Evolutionary conservation across 352 stramenopile species (phyloP), one percentile per base, ranked within the genome.

Genomic region (Globisporangium lucens): DNA sequence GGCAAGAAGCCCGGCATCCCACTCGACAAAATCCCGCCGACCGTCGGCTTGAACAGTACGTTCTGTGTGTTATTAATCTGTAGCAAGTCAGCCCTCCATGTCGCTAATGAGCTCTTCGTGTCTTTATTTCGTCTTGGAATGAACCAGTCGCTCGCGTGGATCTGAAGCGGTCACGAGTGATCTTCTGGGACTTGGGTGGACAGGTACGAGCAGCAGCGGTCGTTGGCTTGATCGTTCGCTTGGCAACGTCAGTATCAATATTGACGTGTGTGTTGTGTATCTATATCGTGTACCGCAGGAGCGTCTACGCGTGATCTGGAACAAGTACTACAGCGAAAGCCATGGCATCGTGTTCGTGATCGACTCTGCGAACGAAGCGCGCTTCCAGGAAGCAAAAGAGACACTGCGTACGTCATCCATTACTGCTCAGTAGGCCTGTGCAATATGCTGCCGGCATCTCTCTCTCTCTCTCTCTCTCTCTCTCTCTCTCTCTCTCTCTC

Each of bases 321-420:
- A 96, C 74, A 97, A 97, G 71, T 98, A 98, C 68, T 98, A 98
- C 75, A 93, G 86, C 46, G 90, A 97, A 70, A 95, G 91, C 56
- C 89, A 98, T 70, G 92, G 87, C 46, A 80, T 98, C 41, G 84
- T 98, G 57, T 98, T 97, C 64, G 89, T 98, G 56, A 74, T 98
- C 53, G 92, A 98, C 70, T 87, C 89, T 24, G 86, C 88, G 43
- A 95, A 97, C 73, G 75, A 87, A 61, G 66, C 67, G 30, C 74
- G 92, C n/a, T 97, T 98, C 63, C 79, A 96, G 55, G 92, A 98
- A 76, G 89, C 89, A 61, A 94, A 96, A 57, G 58, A 85, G 47
- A 94, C 92, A 27, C 77, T 97, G 55, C 80, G 85, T 92, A 80
- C 65, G 24, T 24, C 24, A 24, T 24, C 24, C 24, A 24, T 24